phyloP scores from a whole-genome alignment of 805 yeast species.

The Maudiozyma pseudohumilis region DNA sequence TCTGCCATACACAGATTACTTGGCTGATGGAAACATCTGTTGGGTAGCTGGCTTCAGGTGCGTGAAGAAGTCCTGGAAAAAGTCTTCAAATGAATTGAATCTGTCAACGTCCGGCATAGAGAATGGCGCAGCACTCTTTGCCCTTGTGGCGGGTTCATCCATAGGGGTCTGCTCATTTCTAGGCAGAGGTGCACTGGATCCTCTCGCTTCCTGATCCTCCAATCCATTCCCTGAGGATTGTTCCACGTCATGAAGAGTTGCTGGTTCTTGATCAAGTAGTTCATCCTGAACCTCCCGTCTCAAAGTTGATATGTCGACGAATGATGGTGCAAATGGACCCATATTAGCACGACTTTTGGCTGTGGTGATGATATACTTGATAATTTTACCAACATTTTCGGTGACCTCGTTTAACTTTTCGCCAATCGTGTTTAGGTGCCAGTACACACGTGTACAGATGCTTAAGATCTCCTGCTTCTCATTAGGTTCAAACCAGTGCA shows the following conservation, averaged over 20 bases:
- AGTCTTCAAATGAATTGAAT: conserved; percentile 46
- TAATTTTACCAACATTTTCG: conserved; percentile 47
- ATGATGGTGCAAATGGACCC: conserved; percentile 7
- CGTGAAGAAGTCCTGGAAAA: conserved; percentile 40
- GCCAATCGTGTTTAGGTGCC: conserved; percentile 50
- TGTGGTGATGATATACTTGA: conserved; percentile 40
- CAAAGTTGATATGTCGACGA: neutral
- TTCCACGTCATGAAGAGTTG: neutral
- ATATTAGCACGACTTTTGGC: conserved; percentile 26
- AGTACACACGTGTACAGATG: conserved; percentile 43
- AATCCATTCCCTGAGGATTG: neutral
- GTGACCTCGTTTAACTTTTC: conserved; percentile 50
- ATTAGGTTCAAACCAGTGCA: conserved; percentile 32
- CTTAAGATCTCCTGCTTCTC: conserved; percentile 36
- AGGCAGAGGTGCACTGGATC: neutral
- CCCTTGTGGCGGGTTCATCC: neutral
- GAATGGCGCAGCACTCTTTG: neutral
- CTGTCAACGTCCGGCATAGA: conserved; percentile 38
- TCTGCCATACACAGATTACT: neutral
- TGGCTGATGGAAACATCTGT: conserved; percentile 18
- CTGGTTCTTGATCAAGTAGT: neutral
- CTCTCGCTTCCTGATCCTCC: neutral
- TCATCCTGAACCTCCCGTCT: neutral
- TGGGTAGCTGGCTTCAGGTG: conserved; percentile 28
- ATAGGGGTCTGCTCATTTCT: too few relatives aligned